Evolutionary conservation across 2,329 filamentous ascomycete species (phyloP), one percentile per base, ranked within the genome.

Genomic region (Alternaria panax): DNA sequence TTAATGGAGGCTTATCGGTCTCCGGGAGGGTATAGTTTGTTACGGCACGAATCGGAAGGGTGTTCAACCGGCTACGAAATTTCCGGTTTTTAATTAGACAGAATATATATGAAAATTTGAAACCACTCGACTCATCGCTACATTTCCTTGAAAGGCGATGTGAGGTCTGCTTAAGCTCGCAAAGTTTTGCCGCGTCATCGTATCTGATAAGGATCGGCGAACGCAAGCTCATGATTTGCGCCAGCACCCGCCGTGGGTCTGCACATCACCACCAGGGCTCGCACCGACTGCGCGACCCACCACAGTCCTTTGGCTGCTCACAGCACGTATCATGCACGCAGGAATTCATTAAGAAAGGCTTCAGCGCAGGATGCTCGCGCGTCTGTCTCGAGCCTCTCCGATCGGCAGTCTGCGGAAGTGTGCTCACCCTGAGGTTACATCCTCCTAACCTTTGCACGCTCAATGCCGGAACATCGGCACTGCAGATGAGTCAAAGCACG

Each of bases 181-280:
- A 41, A 42, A 40, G 58, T 32, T 42, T 25, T 46, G 46, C 58
- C n/a, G 41, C 28, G 22, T 27, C 25, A 18, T 55, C 42, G 47
- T 38, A 40, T 58, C 25, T 22, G 55, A 56, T 53, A 45, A 58
- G 12, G 62, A 62, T 64, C 62, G 59, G 42, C 59, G 30, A 42
- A 36, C 16, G 47, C 24, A 27, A n/a, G 30, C 51, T n/a, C 12
- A 43, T 51, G 59, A 62, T 62, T 57, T 27, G 47, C 46, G 36
- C 55, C 38, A 32, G 28, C 36, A 46, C 27, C 57, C 46, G 47
- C 28, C 32, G 36, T 24, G 42, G 40, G 41, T 45, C 43, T 45
- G 47, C 54, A 56, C 32, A 41, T 28, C 38, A 36, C 32, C 34
- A 22, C 18, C 36, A 40, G 36, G 36, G 36, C 36, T 22, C 32